phyloP scores from a whole-genome alignment of 2,329 filamentous ascomycete genomes.

The Penicillium sp. region DNA sequence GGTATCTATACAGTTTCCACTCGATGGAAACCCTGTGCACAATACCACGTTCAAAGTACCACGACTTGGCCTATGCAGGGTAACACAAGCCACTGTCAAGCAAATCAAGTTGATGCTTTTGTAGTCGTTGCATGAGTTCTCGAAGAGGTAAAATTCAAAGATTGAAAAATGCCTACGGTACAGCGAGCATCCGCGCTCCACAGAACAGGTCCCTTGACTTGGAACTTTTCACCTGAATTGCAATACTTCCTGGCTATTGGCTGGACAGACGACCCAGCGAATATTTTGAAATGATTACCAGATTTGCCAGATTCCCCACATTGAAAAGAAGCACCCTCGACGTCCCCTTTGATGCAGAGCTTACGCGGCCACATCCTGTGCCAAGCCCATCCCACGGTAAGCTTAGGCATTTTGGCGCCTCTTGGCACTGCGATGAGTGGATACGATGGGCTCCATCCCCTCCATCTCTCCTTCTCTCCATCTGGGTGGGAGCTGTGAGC shows the following conservation, averaged over 20 bases:
- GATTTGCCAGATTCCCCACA: conserved; percentile 24
- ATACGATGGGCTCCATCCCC: not conserved
- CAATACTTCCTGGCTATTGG: not conserved
- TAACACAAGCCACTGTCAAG: not conserved
- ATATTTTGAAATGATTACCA: not conserved
- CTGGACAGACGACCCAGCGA: not conserved
- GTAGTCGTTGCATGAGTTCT: not conserved
- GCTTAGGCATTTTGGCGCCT: conserved; percentile 33
- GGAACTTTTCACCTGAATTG: not conserved
- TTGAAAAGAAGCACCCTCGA: conserved; percentile 17
- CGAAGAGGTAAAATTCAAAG: not conserved
- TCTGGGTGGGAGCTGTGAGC: not conserved
- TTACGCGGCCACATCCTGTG: conserved; percentile 31
- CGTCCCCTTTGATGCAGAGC: conserved; percentile 22
- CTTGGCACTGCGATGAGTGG: conserved; percentile 23
- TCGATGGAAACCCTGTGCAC: not conserved
- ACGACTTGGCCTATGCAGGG: conserved; percentile 10
- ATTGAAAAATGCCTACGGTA: not conserved
- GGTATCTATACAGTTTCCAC: not conserved
- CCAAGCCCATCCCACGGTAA: conserved; percentile 27
- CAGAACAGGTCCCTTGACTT: conserved; percentile 13
- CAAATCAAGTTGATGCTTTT: not conserved
- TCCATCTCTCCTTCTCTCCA: not conserved
- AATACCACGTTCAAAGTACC: not conserved
- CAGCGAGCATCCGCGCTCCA: not conserved